Base-by-base conservation (phyloP, 1,284 basidiomycete genomes). In the Ustilago sp. region DNA sequence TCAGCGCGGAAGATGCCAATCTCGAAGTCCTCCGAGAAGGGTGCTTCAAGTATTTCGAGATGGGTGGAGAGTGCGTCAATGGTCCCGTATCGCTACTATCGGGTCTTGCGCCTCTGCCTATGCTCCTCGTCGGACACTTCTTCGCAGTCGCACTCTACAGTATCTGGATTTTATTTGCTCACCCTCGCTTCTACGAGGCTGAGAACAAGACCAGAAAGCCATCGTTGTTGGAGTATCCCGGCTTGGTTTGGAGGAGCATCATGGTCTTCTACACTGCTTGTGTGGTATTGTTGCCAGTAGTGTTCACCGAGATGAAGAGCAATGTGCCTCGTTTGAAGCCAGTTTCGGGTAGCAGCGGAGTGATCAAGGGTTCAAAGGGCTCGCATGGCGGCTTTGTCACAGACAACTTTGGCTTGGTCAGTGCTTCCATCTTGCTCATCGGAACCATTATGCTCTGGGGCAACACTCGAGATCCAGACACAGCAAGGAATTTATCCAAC, bases 31-130 rank as follows among this genome's bases (percentile, higher is more conserved):
- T 99, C 13, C 90, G 94, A 70, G 91, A 91, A 41, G 96, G 96
- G 0, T 99, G 97, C 87, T 98, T 99, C 90, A 94, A 94, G 85
- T 99, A 99, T 88, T 98, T 99, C 84, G 94, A 98, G 86, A 89
- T 90, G 8, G 96, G 96, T 28, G 97, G 96, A 0, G 91, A 94
- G 81, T 94, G 94, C 82, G 87, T 98, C 60, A 89, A 90, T 36
- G 96, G 93, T 1, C 97, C 97, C 1, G 94, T 98, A 13, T 68
- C 74, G 36, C 50, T 80, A 35, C 55, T 81, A n/a, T 81, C 72
- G 3, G 77, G 88, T 11, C 81, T 96, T 61, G 89, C 90, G 2
- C 92, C 93, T 1, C 91, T 92, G 23, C 94, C 94, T 0, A 76
- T 90, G 32, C 87, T 94, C 45, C 91, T 99, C 32, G 91, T 93